A percentile compares a stretch with the other conserved stretches of the same genome.
These are phyloP conservation scores for Penicillium concentricum DNA, from an alignment of 2,329 filamentous ascomycete species.

Conservation along the genomic window DNA sequence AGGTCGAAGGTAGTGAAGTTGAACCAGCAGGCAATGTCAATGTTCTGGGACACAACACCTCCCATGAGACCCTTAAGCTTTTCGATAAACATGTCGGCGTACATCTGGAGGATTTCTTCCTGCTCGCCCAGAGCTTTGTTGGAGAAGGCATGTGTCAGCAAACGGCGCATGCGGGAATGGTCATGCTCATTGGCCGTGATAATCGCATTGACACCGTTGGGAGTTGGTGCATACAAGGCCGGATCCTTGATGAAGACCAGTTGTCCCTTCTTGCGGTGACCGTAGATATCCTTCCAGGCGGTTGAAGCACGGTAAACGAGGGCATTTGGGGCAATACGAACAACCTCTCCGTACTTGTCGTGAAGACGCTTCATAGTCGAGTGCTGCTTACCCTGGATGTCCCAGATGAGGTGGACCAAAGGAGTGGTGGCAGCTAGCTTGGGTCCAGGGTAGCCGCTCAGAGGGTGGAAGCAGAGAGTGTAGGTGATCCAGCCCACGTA, in stretches of 20 bases:
- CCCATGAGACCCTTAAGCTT: slow-evolving; percentile 13
- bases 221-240: slow-evolving; percentile 19
- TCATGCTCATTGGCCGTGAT: slow-evolving; percentile 26
- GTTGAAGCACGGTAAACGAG: slow-evolving; percentile 34
- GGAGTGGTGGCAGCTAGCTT: slow-evolving; percentile 29
- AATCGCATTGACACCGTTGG: slow-evolving; percentile 25
- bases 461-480: slow-evolving; percentile 31
- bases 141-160: slow-evolving; percentile 38
- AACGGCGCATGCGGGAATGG: slow-evolving; percentile 34
- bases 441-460: slow-evolving; percentile 34
- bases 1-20: slow-evolving; percentile 36
- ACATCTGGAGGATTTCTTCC: slow-evolving; percentile 32
- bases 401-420: slow-evolving; percentile 21
- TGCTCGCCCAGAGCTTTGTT: slow-evolving; percentile 35
- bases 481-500: slow-evolving; percentile 18
- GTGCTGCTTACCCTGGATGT: slow-evolving; percentile 19
- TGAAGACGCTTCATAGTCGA: slow-evolving; percentile 22
- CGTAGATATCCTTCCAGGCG: slow-evolving; percentile 40
- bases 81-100: slow-evolving; percentile 30
- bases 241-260: slow-evolving; percentile 27
- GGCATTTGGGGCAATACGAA: slow-evolving; percentile 42
- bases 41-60: not conserved
- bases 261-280: slow-evolving; percentile 27
- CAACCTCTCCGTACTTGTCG: slow-evolving; percentile 30
- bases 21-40: slow-evolving; percentile 25